A percentile compares a stretch with the other conserved stretches of the same genome.
These are phyloP conservation scores for Chytriomyces confervae DNA, from an alignment of 192 early-diverging fungal genomes.

Conservation along the genomic window DNA sequence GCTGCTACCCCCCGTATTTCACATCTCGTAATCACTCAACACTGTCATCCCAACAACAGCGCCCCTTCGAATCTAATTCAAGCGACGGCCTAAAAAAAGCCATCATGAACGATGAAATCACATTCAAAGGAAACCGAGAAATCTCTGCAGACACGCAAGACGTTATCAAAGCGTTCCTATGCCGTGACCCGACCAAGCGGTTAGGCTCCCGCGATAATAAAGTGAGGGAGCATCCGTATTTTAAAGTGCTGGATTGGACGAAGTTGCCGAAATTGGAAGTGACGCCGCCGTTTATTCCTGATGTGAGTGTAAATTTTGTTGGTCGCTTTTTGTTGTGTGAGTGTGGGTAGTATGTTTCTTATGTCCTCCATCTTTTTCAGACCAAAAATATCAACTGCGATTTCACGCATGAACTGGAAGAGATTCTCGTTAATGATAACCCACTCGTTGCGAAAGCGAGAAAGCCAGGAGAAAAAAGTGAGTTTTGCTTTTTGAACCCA, in stretches of 20 bases:
- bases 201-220: conserved; percentile 48
- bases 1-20: not conserved
- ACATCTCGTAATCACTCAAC: not conserved
- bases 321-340: not conserved
- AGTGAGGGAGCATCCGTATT: conserved; percentile 80
- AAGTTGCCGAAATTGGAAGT: conserved; percentile 71
- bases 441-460: conserved; percentile 85
- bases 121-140: conserved; percentile 46
- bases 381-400: conserved; percentile 93
- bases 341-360: not conserved
- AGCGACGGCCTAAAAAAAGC: conserved; percentile 73
- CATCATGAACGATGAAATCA: conserved; percentile 72
- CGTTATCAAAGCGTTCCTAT: conserved; percentile 62
- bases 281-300: conserved; percentile 83
- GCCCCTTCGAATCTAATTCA: conserved; percentile 78
- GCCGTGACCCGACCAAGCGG: conserved; percentile 47
- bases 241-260: conserved; percentile 78
- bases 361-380: conserved; percentile 46
- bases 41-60: conserved; percentile 45
- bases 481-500: not conserved
- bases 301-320: conserved; percentile 59
- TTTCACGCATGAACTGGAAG: conserved; percentile 95
- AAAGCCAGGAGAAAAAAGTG: conserved; percentile 41
- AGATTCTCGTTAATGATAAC: conserved; percentile 92
- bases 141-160: conserved; percentile 19